Percentiles rank a stretch among this genome's conserved stretches.
Conservation (phyloP, 1,139 yeast species). For the Wickerhamomyces sp. region DNA sequence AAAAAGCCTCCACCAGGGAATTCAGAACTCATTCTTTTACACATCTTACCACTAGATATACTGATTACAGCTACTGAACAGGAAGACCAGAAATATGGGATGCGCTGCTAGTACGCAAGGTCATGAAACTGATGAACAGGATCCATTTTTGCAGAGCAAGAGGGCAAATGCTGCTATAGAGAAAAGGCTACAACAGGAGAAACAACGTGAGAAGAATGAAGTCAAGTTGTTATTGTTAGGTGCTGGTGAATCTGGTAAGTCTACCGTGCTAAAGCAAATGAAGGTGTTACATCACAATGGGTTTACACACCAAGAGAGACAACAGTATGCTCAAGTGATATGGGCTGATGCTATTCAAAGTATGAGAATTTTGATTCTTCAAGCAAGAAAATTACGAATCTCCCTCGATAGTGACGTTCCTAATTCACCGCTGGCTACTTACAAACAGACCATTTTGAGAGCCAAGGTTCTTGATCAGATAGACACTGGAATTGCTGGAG, state of each 20-base stretch:
- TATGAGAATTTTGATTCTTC: slow-evolving; percentile 76
- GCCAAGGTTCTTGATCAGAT: slow-evolving; percentile 58
- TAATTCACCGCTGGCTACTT: slow-evolving; percentile 38
- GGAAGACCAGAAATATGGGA: slow-evolving; percentile 16
- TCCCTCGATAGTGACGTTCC: slow-evolving; percentile 55
- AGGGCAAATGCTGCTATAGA: slow-evolving; percentile 64
- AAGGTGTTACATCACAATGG: slow-evolving; percentile 82
- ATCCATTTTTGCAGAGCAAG: slow-evolving; percentile 46
- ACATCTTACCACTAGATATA: no score
- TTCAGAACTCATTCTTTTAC: no score
- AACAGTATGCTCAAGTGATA: slow-evolving; percentile 81
- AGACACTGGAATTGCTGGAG: slow-evolving; percentile 68
- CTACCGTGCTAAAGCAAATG: slow-evolving; percentile 93
- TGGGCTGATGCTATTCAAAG: slow-evolving; percentile 92
- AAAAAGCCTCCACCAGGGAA: no score
- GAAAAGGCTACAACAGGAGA: slow-evolving; percentile 50
- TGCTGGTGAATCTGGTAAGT: slow-evolving; percentile 95
- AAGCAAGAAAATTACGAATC: slow-evolving; percentile 60
- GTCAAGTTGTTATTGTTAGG: slow-evolving; percentile 73
- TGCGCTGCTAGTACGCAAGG: slow-evolving; percentile 55
- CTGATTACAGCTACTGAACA: no score
- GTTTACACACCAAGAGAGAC: slow-evolving; percentile 72
- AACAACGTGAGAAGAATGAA: slow-evolving; percentile 46
- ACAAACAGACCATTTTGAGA: slow-evolving; percentile 45
- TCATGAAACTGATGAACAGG: slow-evolving; percentile 36